Base-by-base conservation (phyloP, 768 basidiomycete genomes). In the Suillus decipiens region DNA sequence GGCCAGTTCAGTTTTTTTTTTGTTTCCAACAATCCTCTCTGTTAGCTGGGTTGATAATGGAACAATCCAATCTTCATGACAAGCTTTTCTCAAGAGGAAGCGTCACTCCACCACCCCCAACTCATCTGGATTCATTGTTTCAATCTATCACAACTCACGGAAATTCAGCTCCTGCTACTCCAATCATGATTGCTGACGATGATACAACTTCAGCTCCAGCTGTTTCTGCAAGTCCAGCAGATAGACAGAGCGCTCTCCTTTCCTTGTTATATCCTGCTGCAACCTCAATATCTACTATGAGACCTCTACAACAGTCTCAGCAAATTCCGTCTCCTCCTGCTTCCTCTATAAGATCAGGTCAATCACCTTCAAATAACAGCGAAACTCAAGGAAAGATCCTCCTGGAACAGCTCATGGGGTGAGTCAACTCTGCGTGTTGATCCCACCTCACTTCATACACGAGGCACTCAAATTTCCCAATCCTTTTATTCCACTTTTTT, bases 331-430 rank as follows among this genome's bases (percentile, higher is more conserved):
- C 89, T 0, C 89, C 89, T 12, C 90, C 90, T 31, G 82, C 84
- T 1, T 84, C 82, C 0, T 73, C 86, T 12, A 82, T 84, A 65
- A 76, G 86, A 70, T 79, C 87, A 15, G 81, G 80, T 60, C 79
- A 85, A 61, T 85, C 86, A 28, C 83, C 86, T 5, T 78, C 83
- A 14, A 84, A 82, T 64, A 72, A 12, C 63, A 85, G 82, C 68
- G 89, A 91, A 65, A 75, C 84, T 0, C 89, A 90, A 72, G 87
- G 88, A 62, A 91, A 92, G 77, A 80, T 87, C 64, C 73, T 93
- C 67, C 76, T 94, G 64, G 92, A 94, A 67, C 89, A 92, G 71
- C 79, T 94, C 64, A 90, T 94, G 87, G 88, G 89, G 92, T 93
- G 72, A 77, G 89, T 81, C 64, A 61, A 34, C 62, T 66, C n/a